A percentile compares a stretch with the other conserved stretches of the same genome.
phyloP scores from a whole-genome alignment of 106 monocot species.

The Apostasia shenzhenica region DNA sequence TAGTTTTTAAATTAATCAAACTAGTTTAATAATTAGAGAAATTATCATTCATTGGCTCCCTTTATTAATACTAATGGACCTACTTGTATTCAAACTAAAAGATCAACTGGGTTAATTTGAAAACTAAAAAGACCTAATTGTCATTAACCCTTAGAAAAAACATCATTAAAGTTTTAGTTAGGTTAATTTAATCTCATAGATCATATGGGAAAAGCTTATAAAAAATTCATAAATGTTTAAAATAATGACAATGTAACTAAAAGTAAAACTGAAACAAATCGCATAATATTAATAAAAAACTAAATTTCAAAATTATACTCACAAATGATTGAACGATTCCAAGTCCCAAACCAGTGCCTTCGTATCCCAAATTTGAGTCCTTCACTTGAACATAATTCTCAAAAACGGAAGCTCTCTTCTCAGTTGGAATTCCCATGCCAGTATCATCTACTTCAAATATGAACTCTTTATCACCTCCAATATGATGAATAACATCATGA shows the following conservation, averaged over 20 bases:
- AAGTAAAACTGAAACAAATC: slow-evolving; percentile 1
- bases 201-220: too few relatives aligned
- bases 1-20: too few relatives aligned
- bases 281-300: neutral
- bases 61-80: too few relatives aligned
- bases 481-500: slow-evolving; percentile 1
- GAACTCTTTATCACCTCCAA: slow-evolving; percentile 41
- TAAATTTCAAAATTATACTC: slow-evolving; percentile 13
- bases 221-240: too few relatives aligned
- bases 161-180: too few relatives aligned
- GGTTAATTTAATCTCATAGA: too few relatives aligned
- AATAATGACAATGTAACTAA: neutral
- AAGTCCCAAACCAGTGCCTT: slow-evolving; percentile 92
- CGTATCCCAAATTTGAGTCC: slow-evolving; percentile 25
- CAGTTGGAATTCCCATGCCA: slow-evolving; percentile 74
- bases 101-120: too few relatives aligned
- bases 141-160: too few relatives aligned
- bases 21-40: too few relatives aligned
- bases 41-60: too few relatives aligned
- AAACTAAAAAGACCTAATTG: too few relatives aligned
- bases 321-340: slow-evolving; percentile 94
- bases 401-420: slow-evolving; percentile 73
- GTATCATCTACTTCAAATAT: slow-evolving; percentile 86
- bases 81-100: too few relatives aligned
- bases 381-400: slow-evolving; percentile 92